A percentile compares a stretch with the other conserved stretches of the same genome.
Conservation (phyloP, 805 yeast species). For the Saccharomycopsis vini region DNA sequence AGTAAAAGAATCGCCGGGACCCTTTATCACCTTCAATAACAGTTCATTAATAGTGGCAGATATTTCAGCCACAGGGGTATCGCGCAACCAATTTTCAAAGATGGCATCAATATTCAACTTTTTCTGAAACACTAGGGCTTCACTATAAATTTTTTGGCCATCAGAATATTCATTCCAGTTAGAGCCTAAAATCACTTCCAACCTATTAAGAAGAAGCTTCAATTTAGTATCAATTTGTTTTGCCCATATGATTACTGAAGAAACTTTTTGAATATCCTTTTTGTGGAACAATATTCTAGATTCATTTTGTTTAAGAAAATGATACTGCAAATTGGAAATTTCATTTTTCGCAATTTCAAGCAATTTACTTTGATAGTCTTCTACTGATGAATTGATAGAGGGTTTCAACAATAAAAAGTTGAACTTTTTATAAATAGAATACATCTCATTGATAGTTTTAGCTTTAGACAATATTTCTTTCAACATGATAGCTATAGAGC, state of each 20-base stretch:
- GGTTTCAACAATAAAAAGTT: conserved; percentile 43
- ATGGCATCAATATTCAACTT: conserved; percentile 36
- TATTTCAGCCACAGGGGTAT: conserved; percentile 17
- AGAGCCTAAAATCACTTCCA: conserved; percentile 46
- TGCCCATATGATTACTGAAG: conserved; percentile 44
- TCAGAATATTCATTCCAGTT: conserved; percentile 58
- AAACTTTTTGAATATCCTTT: conserved; percentile 39
- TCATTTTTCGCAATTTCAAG: conserved; percentile 41
- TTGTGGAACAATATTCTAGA: conserved; percentile 29
- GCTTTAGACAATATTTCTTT: conserved; percentile 32
- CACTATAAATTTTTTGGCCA: conserved; percentile 53
- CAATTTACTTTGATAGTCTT: conserved; percentile 47
- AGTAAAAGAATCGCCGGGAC: conserved; percentile 20
- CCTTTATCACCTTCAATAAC: conserved; percentile 32
- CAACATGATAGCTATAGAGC: conserved; percentile 33
- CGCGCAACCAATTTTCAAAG: conserved; percentile 42
- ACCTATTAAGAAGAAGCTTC: conserved; percentile 31
- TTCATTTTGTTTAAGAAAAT: conserved; percentile 29
- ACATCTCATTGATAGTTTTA: conserved; percentile 39
- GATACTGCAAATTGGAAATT: conserved; percentile 33
- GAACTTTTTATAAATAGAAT: conserved; percentile 41
- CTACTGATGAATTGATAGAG: conserved; percentile 46
- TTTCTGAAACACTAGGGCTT: conserved; percentile 36
- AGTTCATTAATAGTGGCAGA: conserved; percentile 25
- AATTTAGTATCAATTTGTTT: conserved; percentile 41